A percentile compares a stretch with the other conserved stretches of the same genome.
Conservation (phyloP, 352 stramenopile species). For the Pythium monospermum region DNA sequence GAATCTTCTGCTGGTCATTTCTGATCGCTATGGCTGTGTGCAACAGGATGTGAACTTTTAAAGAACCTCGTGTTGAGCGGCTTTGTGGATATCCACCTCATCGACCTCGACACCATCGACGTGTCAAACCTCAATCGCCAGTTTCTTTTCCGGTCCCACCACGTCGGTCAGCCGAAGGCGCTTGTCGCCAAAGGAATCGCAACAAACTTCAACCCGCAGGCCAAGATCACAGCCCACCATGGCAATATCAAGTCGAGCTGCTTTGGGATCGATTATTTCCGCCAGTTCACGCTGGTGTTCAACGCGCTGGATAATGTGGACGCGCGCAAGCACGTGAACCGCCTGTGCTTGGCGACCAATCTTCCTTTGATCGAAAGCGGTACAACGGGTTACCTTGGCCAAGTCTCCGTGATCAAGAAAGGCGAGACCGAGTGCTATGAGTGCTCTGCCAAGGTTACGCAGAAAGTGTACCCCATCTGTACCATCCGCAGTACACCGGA, state of each 20-base stretch:
- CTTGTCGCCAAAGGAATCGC: conserved; percentile 78
- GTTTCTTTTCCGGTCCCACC: conserved; percentile 97
- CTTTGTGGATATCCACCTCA: conserved; percentile 90
- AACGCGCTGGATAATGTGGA: conserved; percentile 99
- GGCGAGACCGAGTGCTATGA: conserved; percentile 98
- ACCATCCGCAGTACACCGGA: conserved; percentile 98
- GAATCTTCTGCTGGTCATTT: background rate
- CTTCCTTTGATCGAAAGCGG: conserved; percentile 95
- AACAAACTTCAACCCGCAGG: conserved; percentile 84
- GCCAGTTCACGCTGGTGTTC: conserved; percentile 96
- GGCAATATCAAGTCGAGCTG: conserved; percentile 95
- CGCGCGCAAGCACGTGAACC: conserved; percentile 98
- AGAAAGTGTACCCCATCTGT: conserved; percentile 99
- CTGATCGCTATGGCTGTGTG: background rate
- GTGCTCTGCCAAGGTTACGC: conserved; percentile 92
- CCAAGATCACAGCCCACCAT: conserved; percentile 92
- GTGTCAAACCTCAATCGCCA: conserved; percentile 99
- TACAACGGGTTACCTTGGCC: conserved; percentile 97
- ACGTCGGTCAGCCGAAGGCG: conserved; percentile 98
- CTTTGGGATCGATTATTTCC: conserved; percentile 94
- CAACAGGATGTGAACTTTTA: conserved; percentile 94
- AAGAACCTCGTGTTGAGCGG: conserved; percentile 99
- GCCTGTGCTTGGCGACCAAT: conserved; percentile 92
- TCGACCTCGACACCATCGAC: conserved; percentile 99
- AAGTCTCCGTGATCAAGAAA: conserved; percentile 98